Conservation (phyloP, 441 rosid species). For the Erysimum pusillum region DNA sequence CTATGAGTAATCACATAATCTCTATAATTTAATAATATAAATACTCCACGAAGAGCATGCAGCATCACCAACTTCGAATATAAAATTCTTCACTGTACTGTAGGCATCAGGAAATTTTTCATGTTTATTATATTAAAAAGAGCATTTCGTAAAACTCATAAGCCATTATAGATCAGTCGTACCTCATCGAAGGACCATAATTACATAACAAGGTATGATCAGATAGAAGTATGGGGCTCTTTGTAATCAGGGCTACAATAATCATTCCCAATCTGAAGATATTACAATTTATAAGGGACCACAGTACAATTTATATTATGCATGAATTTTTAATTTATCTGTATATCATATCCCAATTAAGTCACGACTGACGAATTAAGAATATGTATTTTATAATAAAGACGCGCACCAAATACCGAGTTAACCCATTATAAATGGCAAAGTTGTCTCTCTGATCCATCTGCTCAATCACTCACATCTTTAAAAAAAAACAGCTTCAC, state of each 20-base stretch:
- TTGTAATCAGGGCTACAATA: slow-evolving; percentile 14
- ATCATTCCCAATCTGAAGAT: slow-evolving; percentile 5
- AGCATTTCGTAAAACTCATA: background rate
- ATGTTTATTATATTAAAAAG: no score
- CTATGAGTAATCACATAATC: background rate
- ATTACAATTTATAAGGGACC: background rate
- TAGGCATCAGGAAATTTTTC: background rate
- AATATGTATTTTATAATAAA: background rate
- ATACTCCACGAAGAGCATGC: slow-evolving; percentile 21
- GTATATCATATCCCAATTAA: background rate
- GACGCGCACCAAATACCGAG: slow-evolving; percentile 34
- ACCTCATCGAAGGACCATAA: slow-evolving; percentile 2
- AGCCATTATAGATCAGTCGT: slow-evolving; percentile 10
- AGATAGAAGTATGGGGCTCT: slow-evolving; percentile 14
- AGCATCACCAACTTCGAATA: slow-evolving; percentile 22
- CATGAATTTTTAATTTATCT: background rate
- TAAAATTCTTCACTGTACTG: background rate
- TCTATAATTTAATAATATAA: background rate
- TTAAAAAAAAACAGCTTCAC: slow-evolving; percentile 24
- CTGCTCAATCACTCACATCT: background rate
- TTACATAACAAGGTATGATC: background rate
- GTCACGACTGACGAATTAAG: background rate
- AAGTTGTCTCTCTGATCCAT: slow-evolving; percentile 10
- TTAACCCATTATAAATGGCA: slow-evolving; percentile 29
- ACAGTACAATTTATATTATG: background rate